Evolutionary conservation across 2,329 filamentous ascomycete genomes (phyloP).

Genomic region (Fusarium succisae): DNA sequence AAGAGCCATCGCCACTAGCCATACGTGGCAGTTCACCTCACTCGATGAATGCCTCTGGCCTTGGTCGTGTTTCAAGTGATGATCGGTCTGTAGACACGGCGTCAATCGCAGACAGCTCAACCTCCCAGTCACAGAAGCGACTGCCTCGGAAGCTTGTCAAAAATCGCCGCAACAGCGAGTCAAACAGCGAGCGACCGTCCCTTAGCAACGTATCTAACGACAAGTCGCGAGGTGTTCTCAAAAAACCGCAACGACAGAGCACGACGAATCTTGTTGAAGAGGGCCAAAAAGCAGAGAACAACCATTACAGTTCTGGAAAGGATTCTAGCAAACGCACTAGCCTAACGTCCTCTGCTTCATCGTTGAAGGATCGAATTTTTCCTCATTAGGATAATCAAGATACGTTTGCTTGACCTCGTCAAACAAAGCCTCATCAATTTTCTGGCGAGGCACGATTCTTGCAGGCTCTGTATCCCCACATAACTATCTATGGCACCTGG

Average conservation of each 20-base stretch:
- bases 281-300: constrained; percentile 38
- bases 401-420: background rate
- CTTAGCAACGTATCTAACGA: constrained; percentile 21
- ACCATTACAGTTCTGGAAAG: constrained; percentile 31
- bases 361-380: constrained; percentile 41
- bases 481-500: background rate
- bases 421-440: background rate
- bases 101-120: constrained; percentile 37
- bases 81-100: constrained; percentile 44
- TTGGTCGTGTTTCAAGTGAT: constrained; percentile 48
- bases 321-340: constrained; percentile 39
- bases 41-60: constrained; percentile 29
- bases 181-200: constrained; percentile 43
- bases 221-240: constrained; percentile 47
- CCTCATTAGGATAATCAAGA: constrained; percentile 19
- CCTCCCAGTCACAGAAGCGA: constrained; percentile 45
- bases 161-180: constrained; percentile 50
- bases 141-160: constrained; percentile 55
- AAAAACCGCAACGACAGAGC: constrained; percentile 49
- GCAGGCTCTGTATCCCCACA: background rate
- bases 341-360: constrained; percentile 37
- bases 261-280: constrained; percentile 38
- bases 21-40: constrained; percentile 38
- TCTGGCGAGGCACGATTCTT: background rate
- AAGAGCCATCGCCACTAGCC: constrained; percentile 30